A percentile compares a stretch with the other conserved stretches of the same genome.
Conservation (phyloP, 441 rosid genomes). For the Arabidopsis hybrid region DNA sequence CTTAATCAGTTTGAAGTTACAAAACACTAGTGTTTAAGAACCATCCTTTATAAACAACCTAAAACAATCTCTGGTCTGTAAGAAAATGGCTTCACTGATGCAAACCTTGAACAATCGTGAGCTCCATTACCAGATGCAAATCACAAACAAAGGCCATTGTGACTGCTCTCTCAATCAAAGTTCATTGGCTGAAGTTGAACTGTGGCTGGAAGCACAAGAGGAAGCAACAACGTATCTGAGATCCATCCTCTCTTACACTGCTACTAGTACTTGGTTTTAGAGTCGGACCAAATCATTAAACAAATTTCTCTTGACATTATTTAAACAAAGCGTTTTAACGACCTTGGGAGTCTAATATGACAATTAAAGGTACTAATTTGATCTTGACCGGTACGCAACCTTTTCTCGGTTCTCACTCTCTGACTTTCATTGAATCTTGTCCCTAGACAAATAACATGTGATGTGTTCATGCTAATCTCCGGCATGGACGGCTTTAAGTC, state of each 20-base stretch:
- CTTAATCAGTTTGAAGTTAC: no score
- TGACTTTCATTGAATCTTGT: slow-evolving; percentile 40
- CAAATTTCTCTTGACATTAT: neutral
- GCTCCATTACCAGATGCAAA: no score
- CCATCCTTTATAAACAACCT: no score
- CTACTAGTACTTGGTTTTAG: neutral
- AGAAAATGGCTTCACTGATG: no score
- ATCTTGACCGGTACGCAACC: slow-evolving; percentile 40
- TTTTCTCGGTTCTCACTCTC: slow-evolving; percentile 26
- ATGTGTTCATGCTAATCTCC: slow-evolving; percentile 36
- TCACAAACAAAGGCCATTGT: neutral
- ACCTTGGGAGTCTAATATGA: slow-evolving; percentile 6
- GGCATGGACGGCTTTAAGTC: slow-evolving; percentile 36
- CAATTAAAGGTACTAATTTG: slow-evolving; percentile 15
- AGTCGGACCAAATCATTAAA: no score
- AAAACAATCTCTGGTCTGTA: no score
- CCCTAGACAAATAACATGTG: slow-evolving; percentile 47
- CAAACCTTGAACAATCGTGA: no score
- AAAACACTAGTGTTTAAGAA: no score
- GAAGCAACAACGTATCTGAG: slow-evolving; percentile 6
- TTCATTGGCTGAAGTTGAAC: neutral
- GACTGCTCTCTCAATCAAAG: neutral
- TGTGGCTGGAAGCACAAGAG: neutral
- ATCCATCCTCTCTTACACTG: slow-evolving; percentile 11
- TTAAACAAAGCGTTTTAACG: neutral